These are phyloP conservation scores for Erysimum cheiranthoides DNA, from an alignment of 345 rosid genomes.

Conservation along the genomic window DNA sequence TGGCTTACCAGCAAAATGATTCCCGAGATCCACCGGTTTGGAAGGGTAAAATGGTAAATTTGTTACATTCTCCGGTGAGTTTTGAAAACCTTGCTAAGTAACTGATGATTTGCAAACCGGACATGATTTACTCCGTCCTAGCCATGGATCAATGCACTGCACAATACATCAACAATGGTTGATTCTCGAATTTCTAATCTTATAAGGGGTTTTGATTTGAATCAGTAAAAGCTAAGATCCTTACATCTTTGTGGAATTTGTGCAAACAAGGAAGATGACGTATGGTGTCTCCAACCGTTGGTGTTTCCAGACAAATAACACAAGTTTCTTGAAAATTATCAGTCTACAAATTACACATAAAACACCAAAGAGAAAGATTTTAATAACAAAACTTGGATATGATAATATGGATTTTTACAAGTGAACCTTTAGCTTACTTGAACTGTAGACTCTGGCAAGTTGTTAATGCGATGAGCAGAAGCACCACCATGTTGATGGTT, in stretches of 20 bases:
- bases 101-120: conserved; percentile 89
- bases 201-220: neutral
- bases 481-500: conserved; percentile 65
- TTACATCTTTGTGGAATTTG: conserved; percentile 94
- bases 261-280: conserved; percentile 98
- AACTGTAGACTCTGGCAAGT: conserved; percentile 78
- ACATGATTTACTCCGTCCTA: conserved; percentile 72
- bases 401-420: neutral
- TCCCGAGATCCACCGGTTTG: conserved; percentile 4
- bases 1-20: neutral
- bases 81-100: conserved; percentile 45
- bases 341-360: conserved; percentile 51
- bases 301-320: conserved; percentile 85
- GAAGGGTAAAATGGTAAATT: conserved; percentile 16
- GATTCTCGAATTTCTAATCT: neutral
- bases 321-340: conserved; percentile 73
- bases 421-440: conserved; percentile 50
- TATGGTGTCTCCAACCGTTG: conserved; percentile 73
- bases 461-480: conserved; percentile 66
- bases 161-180: conserved; percentile 12
- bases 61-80: neutral
- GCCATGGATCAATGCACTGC: conserved; percentile 99
- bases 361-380: conserved; percentile 21
- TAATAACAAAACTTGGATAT: neutral
- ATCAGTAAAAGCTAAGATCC: conserved; percentile 26